Evolutionary conservation across 129 eudicot species (phyloP).

Genomic region (Ambrosia artemisiifolia): DNA sequence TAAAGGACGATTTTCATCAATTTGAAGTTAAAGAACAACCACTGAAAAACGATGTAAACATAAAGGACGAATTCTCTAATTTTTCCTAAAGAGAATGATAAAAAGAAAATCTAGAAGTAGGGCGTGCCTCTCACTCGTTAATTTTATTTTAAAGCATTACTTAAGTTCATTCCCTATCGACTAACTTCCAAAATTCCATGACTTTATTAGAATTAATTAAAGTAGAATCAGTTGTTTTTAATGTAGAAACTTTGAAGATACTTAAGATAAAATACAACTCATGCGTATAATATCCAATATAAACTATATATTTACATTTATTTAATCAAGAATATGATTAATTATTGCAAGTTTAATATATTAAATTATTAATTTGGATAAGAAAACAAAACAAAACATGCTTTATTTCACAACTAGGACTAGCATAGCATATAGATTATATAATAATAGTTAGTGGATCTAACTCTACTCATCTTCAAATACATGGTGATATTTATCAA

Average conservation of each 20-base stretch:
- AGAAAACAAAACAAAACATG: neutral
- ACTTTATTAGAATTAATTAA: constrained; percentile 22
- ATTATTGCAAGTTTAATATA: neutral
- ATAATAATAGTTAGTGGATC: neutral
- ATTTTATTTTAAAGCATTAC: constrained; percentile 13
- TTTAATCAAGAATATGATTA: constrained; percentile 5
- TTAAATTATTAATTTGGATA: too few relatives aligned
- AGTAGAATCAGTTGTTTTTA: constrained; percentile 15
- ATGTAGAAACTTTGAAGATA: neutral
- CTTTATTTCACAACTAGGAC: neutral
- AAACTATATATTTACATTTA: neutral
- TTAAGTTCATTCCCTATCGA: constrained; percentile 66
- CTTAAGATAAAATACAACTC: neutral
- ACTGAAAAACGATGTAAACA: too few relatives aligned
- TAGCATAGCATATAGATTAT: neutral
- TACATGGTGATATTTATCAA: neutral
- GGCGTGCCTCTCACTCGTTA: constrained; percentile 23
- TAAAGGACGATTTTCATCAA: too few relatives aligned
- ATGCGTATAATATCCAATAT: constrained; percentile 11
- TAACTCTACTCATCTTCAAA: neutral
- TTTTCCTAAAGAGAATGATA: neutral
- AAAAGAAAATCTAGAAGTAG: constrained; percentile 43
- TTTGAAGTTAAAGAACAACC: too few relatives aligned
- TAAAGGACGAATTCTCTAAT: too few relatives aligned
- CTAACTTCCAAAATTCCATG: constrained; percentile 61